Evolutionary conservation across 768 basidiomycete species (phyloP), one percentile per base, ranked within the genome.

Genomic region (Boletus sensibilis): DNA sequence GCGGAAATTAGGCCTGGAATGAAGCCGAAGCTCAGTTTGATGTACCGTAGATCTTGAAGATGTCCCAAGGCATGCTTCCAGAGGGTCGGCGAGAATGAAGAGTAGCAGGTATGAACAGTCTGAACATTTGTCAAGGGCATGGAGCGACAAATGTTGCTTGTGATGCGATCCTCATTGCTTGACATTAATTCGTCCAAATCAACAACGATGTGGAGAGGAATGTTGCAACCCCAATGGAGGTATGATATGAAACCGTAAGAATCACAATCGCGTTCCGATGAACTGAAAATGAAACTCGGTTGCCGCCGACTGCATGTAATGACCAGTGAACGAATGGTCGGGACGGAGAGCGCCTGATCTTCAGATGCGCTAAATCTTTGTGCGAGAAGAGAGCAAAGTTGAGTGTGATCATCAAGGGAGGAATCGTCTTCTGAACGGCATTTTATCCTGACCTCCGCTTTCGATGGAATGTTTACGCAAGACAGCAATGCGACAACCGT

Each of bases 401-500:
- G 6, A 9, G 39, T 4, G 20, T 23, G 40, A n/a, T 51, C 41
- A 1, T 56, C 42, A 11, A 6, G 12, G n/a, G 35, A 41, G 21
- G 12, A 21, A 27, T 14, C 20, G 9, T 2, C 1, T 27, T 27
- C 27, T 7, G 3, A 4, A 33, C 2, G 3, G 8, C 42, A 57
- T 2, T 7, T 0, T 23, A 61, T 9, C 21, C n/a, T 50, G 39
- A 55, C 16, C 29, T 44, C 20, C 5, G 53, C 31, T 23, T 35
- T 13, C 13, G 21, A 27, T 8, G 59, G 59, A 6, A 64, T 13
- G 20, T 52, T 31, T 16, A 61, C 14, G 33, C 31, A 45, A 12
- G 62, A 52, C 5, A 64, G 25, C 0, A 64, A 40, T 3, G 20
- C 35, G 27, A 52, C 16, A 8, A 64, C 42, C 20, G 50, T 50